Evolutionary conservation across 345 rosid species (phyloP).

Genomic region (Euphorbia peplus): DNA sequence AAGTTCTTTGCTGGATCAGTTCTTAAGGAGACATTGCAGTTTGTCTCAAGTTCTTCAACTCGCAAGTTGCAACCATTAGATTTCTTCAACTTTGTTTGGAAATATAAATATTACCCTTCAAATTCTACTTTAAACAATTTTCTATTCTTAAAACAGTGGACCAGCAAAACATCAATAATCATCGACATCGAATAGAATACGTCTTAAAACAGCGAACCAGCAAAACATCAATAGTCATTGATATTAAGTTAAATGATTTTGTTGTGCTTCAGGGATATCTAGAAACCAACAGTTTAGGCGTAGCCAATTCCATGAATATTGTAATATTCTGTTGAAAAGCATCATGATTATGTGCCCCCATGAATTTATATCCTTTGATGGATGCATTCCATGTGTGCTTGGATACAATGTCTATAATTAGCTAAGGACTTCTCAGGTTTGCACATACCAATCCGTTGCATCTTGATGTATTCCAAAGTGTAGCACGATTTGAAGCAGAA

Average conservation of each 20-base stretch:
- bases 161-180: neutral
- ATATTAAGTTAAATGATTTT: neutral
- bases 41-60: neutral
- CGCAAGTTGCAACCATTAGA: neutral
- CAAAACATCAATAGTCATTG: neutral
- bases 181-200: too few relatives aligned
- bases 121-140: neutral
- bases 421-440: slow-evolving; percentile 52
- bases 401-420: neutral
- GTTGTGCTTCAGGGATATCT: neutral
- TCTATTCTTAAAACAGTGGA: neutral
- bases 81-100: neutral
- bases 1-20: neutral
- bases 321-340: neutral
- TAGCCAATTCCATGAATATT: neutral
- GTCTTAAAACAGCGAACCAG: neutral
- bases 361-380: neutral
- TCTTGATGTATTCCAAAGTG: slow-evolving; percentile 79
- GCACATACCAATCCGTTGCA: slow-evolving; percentile 95
- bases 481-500: slow-evolving; percentile 86
- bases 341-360: neutral
- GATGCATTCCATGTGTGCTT: neutral
- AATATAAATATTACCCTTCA: neutral
- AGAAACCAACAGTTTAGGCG: neutral
- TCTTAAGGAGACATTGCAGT: neutral